phyloP scores from a whole-genome alignment of 2,329 filamentous ascomycete species.

The Sarocladium strictum region DNA sequence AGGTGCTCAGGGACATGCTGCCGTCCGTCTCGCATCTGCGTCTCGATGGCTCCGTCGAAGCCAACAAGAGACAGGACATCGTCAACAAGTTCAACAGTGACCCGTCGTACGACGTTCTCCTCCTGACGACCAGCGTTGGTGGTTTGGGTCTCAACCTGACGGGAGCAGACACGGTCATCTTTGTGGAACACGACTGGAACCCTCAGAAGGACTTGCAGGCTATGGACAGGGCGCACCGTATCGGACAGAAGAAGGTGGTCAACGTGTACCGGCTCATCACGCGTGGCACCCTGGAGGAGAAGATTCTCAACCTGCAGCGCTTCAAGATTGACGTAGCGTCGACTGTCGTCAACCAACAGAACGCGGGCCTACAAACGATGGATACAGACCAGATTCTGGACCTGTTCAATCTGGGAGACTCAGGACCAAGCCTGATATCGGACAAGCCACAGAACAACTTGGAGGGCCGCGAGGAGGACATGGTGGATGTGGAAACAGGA shows the following conservation, averaged over 20 bases:
- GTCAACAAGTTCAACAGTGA: conserved; percentile 99
- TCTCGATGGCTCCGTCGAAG: conserved; percentile 90
- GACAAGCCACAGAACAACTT: conserved; percentile 53
- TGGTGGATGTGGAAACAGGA: conserved; percentile 88
- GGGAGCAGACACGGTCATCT: conserved; percentile 96
- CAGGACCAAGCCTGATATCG: conserved; percentile 59
- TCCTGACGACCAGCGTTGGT: conserved; percentile 92
- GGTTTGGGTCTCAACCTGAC: conserved; percentile 92
- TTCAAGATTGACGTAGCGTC: conserved; percentile 99
- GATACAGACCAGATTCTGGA: conserved; percentile 98
- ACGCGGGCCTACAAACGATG: conserved; percentile 90
- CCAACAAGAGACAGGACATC: conserved; percentile 90
- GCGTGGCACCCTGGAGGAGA: conserved; percentile 92
- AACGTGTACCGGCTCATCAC: conserved; percentile 98
- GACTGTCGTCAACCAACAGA: conserved; percentile 98
- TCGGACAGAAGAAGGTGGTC: conserved; percentile 99
- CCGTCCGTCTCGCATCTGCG: conserved; percentile 88
- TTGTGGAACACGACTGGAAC: conserved; percentile 99
- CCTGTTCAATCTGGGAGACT: conserved; percentile 85
- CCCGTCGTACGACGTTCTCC: conserved; percentile 88
- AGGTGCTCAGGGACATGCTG: conserved; percentile 84
- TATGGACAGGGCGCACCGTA: conserved; percentile 97
- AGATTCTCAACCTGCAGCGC: conserved; percentile 94
- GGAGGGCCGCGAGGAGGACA: conserved; percentile 69
- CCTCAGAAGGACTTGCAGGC: conserved; percentile 97